These are phyloP conservation scores for Globisporangium irregulare DNA, from an alignment of 352 stramenopile genomes.

Conservation along the genomic window DNA sequence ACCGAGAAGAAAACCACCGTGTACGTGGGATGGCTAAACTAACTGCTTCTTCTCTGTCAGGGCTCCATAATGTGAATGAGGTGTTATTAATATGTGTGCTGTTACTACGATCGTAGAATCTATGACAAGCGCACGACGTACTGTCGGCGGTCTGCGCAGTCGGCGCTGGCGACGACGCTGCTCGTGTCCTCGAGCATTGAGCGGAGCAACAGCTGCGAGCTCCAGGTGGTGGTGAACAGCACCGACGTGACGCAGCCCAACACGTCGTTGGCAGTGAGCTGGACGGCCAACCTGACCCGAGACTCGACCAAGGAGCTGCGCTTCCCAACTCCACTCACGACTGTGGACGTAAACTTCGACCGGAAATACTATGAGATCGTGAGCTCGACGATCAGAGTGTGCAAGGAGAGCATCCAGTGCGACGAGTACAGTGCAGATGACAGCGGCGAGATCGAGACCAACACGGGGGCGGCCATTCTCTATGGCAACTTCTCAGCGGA, in stretches of 20 bases:
- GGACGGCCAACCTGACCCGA: constrained; percentile 32
- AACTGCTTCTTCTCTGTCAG: background rate
- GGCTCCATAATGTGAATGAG: background rate
- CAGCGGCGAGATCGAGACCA: background rate
- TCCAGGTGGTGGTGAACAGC: constrained; percentile 31
- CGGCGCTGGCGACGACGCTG: constrained; percentile 30
- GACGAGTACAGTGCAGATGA: constrained; percentile 37
- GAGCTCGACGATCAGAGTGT: constrained; percentile 43
- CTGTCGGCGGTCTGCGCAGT: constrained; percentile 42
- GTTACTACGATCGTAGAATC: constrained; percentile 14
- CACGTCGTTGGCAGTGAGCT: constrained; percentile 24
- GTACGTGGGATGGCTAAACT: constrained; percentile 7
- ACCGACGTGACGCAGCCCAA: constrained; percentile 29
- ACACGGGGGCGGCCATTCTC: constrained; percentile 1
- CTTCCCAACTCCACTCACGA: constrained; percentile 40
- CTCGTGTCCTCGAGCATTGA: constrained; percentile 22
- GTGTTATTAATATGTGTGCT: background rate
- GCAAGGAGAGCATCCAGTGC: constrained; percentile 29
- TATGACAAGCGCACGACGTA: constrained; percentile 40
- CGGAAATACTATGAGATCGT: constrained; percentile 48
- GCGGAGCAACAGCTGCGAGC: constrained; percentile 43
- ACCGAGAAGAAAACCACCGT: constrained; percentile 1
- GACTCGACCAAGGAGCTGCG: constrained; percentile 37
- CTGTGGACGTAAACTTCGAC: constrained; percentile 21
- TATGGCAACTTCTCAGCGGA: constrained; percentile 34